Percentiles rank a stretch among this genome's conserved stretches.
phyloP scores from a whole-genome alignment of 768 basidiomycete species.

The Psilocybe azurescens region DNA sequence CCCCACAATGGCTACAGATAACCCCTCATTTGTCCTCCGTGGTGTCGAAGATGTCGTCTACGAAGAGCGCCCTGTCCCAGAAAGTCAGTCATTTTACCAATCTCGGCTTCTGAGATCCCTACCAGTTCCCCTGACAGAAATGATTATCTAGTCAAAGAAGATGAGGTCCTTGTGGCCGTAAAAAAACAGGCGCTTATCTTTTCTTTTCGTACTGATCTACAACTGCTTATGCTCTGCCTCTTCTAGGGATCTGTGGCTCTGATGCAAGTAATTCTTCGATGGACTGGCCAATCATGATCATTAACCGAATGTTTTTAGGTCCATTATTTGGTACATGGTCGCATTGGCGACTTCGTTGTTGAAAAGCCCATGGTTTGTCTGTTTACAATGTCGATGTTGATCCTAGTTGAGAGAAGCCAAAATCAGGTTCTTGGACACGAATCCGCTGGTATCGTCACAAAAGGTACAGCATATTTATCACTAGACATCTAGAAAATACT shows the following conservation, averaged over 20 bases:
- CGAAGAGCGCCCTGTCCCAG: slow-evolving; percentile 78
- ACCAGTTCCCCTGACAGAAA: slow-evolving; percentile 4
- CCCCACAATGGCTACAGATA: slow-evolving; percentile 62
- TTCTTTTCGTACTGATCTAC: neutral
- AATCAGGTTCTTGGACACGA: slow-evolving; percentile 89
- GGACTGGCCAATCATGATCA: neutral
- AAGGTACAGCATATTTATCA: slow-evolving; percentile 47
- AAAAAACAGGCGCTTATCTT: slow-evolving; percentile 74
- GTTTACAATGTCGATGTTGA: neutral
- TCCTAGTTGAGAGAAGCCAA: neutral
- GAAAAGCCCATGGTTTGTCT: slow-evolving; percentile 73
- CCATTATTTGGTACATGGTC: slow-evolving; percentile 80
- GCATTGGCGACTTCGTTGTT: slow-evolving; percentile 82
- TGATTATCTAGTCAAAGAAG: slow-evolving; percentile 54
- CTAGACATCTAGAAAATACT: neutral
- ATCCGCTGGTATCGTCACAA: slow-evolving; percentile 78
- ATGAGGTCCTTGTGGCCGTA: slow-evolving; percentile 87
- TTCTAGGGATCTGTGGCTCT: slow-evolving; percentile 86
- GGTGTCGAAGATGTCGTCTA: slow-evolving; percentile 71
- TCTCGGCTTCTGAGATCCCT: neutral
- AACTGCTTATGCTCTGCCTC: slow-evolving; percentile 8
- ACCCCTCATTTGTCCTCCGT: slow-evolving; percentile 80
- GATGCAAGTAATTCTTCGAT: slow-evolving; percentile 55
- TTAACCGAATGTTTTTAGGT: slow-evolving; percentile 46
- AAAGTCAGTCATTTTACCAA: slow-evolving; percentile 45